These are phyloP conservation scores for Mycosphaerella sp. DNA, from an alignment of 2,329 filamentous ascomycete genomes.

Conservation along the genomic window DNA sequence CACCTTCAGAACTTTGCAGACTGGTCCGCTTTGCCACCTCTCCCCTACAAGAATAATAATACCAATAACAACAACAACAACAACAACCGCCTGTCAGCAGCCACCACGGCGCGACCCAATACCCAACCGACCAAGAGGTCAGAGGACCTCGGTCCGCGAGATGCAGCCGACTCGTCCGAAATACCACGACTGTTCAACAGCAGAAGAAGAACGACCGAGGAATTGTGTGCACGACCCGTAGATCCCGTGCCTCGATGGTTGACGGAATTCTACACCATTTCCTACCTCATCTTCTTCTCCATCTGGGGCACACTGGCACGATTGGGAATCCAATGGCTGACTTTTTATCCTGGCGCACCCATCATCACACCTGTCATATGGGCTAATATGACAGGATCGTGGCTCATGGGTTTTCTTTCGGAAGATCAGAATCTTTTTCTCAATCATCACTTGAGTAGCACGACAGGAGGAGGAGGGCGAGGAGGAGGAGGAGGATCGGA, in stretches of 20 bases:
- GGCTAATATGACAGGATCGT: conserved; percentile 77
- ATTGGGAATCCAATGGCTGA: conserved; percentile 71
- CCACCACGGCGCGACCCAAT: conserved; percentile 12
- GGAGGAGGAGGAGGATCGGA: conserved; percentile 31
- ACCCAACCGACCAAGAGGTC: conserved; percentile 8
- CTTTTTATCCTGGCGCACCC: conserved; percentile 70
- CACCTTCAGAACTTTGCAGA: too few species aligned
- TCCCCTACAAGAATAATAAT: conserved; percentile 1
- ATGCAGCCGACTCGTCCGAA: conserved; percentile 1
- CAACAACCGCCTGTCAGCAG: conserved; percentile 15
- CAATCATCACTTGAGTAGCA: conserved; percentile 39
- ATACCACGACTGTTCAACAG: conserved; percentile 11
- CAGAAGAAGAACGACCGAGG: conserved; percentile 13
- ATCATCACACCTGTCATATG: conserved; percentile 70
- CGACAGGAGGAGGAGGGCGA: conserved; percentile 33
- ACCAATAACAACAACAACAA: not conserved
- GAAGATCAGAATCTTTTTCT: conserved; percentile 73
- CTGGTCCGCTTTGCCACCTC: conserved; percentile 16
- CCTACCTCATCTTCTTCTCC: conserved; percentile 79
- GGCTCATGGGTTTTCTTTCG: conserved; percentile 77
- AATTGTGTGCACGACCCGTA: conserved; percentile 3
- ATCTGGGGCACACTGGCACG: conserved; percentile 78
- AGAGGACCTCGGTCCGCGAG: not conserved
- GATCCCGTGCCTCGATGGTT: conserved; percentile 26
- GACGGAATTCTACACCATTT: conserved; percentile 56